Evolutionary conservation across 202 grass and related monocot species (phyloP), one percentile per base, ranked within the genome.

Genomic region (Brachypodium distachyon): DNA sequence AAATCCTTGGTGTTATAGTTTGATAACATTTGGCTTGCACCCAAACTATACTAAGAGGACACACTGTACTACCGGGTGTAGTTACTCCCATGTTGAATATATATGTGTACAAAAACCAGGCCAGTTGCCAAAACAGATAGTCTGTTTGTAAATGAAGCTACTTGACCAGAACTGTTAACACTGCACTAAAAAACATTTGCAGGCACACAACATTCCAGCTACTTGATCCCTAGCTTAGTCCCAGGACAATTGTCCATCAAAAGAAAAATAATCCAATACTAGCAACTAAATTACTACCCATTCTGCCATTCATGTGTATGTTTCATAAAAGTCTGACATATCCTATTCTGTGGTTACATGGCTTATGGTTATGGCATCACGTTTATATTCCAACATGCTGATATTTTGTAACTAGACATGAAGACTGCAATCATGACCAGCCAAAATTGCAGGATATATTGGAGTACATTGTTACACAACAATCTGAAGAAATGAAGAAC

Each of bases 1-100:
- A 90, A 46, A 11, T 84, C 88, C 28, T 78, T 85, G 42, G 88
- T 93, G 77, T 90, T 93, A 65, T 90, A 84, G 69, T n/a, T 76
- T 85, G 44, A 90, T 68, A 4, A 73, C 84, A 40, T 87, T 87
- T 0, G 91, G 84, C 42, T 80, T 87, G 55, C 91, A 93, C 3
- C 91, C 87, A n/a, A n/a, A n/a, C n/a, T n/a, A n/a, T n/a, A n/a
- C n/a, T n/a, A n/a, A n/a, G n/a, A n/a, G n/a, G n/a, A n/a, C n/a
- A n/a, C n/a, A n/a, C n/a, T n/a, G n/a, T n/a, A n/a, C n/a, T n/a
- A n/a, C n/a, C n/a, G n/a, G n/a, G n/a, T n/a, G n/a, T n/a, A n/a
- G n/a, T n/a, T n/a, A n/a, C n/a, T n/a, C n/a, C n/a, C n/a, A n/a
- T n/a, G n/a, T n/a, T n/a, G n/a, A n/a, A n/a, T n/a, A n/a, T n/a